These are phyloP conservation scores for Monilinia aucupariae DNA, from an alignment of 2,329 filamentous ascomycete species.

Conservation along the genomic window DNA sequence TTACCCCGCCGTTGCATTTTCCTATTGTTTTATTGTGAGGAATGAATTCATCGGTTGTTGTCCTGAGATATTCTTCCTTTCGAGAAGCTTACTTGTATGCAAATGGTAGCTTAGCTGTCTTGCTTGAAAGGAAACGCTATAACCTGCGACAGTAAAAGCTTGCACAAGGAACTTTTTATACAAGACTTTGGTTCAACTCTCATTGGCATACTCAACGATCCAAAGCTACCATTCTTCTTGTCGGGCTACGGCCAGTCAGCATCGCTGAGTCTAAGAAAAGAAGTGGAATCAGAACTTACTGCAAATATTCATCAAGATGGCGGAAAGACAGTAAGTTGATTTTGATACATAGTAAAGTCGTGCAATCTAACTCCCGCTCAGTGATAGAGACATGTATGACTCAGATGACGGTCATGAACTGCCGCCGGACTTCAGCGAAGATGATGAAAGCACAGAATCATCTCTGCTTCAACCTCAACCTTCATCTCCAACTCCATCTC, in stretches of 20 bases:
- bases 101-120: constrained; percentile 6
- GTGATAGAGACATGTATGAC: no score
- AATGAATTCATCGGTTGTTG: neutral
- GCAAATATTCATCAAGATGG: neutral
- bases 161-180: neutral
- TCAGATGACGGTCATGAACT: neutral
- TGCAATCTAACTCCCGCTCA: neutral
- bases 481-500: neutral
- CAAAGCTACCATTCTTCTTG: neutral
- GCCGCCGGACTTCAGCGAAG: neutral
- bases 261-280: neutral
- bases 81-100: constrained; percentile 4
- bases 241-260: neutral
- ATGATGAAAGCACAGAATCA: neutral
- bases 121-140: neutral
- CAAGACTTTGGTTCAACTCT: neutral
- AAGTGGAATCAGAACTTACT: neutral
- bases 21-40: constrained; percentile 3
- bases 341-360: neutral
- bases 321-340: neutral
- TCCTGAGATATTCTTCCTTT: neutral
- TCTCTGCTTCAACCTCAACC: no score
- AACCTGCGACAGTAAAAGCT: neutral
- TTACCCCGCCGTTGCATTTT: neutral
- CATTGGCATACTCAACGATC: neutral